Base-by-base conservation (phyloP, 805 yeast genomes). In the Pichia exigua region DNA sequence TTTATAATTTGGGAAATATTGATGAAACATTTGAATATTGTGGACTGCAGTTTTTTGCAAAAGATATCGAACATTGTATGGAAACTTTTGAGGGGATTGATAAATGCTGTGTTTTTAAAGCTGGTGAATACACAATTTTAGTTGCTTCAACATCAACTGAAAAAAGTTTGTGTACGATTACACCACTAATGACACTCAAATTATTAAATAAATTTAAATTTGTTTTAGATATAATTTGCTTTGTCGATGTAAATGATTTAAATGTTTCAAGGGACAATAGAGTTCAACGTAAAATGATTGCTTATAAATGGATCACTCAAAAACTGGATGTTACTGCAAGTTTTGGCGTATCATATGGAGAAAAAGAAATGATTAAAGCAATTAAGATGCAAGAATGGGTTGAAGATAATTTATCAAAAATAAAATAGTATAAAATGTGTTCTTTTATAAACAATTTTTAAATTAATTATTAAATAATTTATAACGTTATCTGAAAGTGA, bases 31-130 rank as follows among this genome's bases (percentile, higher is more conserved):
- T 94, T 67, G 99, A 94, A 64, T 83, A 85, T 3, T 74, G 87
- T 72, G 99, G 99, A 0, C 71, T 94, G 61, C 90, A 87, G 60
- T 96, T 89, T 65, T 92, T 94, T 73, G 95, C 95, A 1, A 69
- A 74, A 24, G 99, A 94, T 65, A 77, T 94, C 50, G 99, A 82
- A 68, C 54, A 73, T 53, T 75, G 94, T 51, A 73, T 91, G 46
- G 82, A 81, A 63, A 62, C 72, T 46, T 67, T 74, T 6, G 54
- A 68, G 15, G 67, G 71, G n/a, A 73, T 82, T 24, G 59, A 59
- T 20, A 57, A 64, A n/a, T 66, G 68, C 3, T 67, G 70, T 45
- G 76, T 90, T 1, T 84, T 89, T 66, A 90, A 87, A 63, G 83
- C 91, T 41, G 91, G 90, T 10, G 92, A 89, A 18, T 80, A 85